A percentile compares a stretch with the other conserved stretches of the same genome.
Evolutionary conservation across 371 early-diverging fungal genomes (phyloP).

Genomic region (Choanephora cucurbitarum): DNA sequence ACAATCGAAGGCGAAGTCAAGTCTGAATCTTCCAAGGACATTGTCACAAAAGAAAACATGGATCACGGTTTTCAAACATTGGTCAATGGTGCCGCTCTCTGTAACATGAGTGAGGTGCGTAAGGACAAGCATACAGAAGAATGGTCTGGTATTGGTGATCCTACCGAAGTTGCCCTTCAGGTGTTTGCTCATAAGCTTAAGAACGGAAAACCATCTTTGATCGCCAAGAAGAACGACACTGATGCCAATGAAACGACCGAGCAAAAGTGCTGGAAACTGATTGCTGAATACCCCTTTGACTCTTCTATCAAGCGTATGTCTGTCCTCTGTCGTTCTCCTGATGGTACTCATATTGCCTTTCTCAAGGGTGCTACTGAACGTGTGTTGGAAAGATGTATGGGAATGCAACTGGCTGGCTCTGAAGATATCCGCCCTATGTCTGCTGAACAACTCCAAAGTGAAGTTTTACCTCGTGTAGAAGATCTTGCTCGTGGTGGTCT

Average conservation of each 20-base stretch:
- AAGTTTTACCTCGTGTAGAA: conserved; percentile 61
- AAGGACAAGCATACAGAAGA: conserved; percentile 59
- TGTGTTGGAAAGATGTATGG: conserved; percentile 62
- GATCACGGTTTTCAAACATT: conserved; percentile 38
- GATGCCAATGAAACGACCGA: conserved; percentile 25
- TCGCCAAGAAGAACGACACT: conserved; percentile 20
- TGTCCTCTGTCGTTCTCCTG: conserved; percentile 68
- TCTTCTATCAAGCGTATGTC: conserved; percentile 92
- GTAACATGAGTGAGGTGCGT: conserved; percentile 74
- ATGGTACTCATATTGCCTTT: conserved; percentile 52
- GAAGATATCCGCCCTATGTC: conserved; percentile 39
- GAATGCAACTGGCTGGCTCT: conserved; percentile 49
- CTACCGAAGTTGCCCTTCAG: conserved; percentile 80
- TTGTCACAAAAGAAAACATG: conserved; percentile 36
- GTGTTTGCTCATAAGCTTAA: conserved; percentile 76
- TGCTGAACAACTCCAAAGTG: conserved; percentile 47
- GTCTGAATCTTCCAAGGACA: conserved; percentile 19
- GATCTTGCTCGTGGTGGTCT: conserved; percentile 69
- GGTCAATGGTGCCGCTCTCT: conserved; percentile 61
- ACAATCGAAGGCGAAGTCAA: conserved; percentile 35
- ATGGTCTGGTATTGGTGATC: conserved; percentile 81
- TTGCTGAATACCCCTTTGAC: conserved; percentile 83
- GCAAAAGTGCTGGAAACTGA: conserved; percentile 52
- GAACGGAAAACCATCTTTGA: conserved; percentile 64
- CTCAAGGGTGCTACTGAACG: conserved; percentile 82